Base-by-base conservation (phyloP, 2,329 filamentous ascomycete species). In the Mycosphaerella sp. region DNA sequence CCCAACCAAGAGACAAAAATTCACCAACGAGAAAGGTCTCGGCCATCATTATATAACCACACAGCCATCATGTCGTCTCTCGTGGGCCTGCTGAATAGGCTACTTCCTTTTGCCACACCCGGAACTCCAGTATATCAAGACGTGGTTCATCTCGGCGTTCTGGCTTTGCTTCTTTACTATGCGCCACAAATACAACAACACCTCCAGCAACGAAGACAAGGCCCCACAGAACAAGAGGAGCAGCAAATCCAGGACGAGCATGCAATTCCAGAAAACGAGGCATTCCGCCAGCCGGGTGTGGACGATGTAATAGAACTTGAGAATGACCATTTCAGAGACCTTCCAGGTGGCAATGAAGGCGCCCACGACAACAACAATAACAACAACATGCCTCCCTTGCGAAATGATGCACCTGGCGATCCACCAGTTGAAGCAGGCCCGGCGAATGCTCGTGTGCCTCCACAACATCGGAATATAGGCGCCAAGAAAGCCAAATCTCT, bases 401-500 rank as follows among this genome's bases (percentile, higher is more conserved):
- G 30, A 32, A 10, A 18, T 2, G 17, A 28, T n/a, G 40, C 30
- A 14, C 28, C 30, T 35, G 35, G 10, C 25, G 27, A 48, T 6
- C 25, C 42, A 14, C 32, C 9, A 17, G 27, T 17, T 5, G 41
- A 44, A 39, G 25, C 40, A 25, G 71, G 69, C 6, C 70, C 69
- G 1, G 70, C 68, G 5, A 58, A 69, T 40, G 42, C 54, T 10
- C 6, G 45, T 44, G 47, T 49, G 46, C 34, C 49, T 34, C 47
- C 56, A 27, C 25, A 50, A 8, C 56, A 58, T 49, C 58, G 61
- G 42, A 61, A 63, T 41, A 66, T 77, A 17, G 74, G 74, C 48
- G 70, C 73, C 9, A 77, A 77, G 56, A 76, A 77, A 58, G 73
- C 73, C 1, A 74, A 73, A 48, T 72, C 71, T 2, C 65, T 77